Conservation (phyloP, 352 stramenopile genomes). For the Elongisporangium senticosum region DNA sequence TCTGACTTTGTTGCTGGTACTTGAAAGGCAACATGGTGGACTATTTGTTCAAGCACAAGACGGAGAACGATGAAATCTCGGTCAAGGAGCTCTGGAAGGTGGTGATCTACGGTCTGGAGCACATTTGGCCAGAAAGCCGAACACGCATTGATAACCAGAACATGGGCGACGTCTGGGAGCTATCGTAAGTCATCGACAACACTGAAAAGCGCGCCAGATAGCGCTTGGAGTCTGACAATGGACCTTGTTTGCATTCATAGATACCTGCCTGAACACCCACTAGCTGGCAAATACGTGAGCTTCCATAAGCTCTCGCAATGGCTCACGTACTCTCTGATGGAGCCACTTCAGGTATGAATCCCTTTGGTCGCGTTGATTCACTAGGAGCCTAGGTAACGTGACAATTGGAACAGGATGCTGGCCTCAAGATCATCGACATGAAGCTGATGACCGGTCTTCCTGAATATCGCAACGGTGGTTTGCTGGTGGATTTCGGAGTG, state of each 20-base stretch:
- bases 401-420: slow-evolving; percentile 30
- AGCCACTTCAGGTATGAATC: slow-evolving; percentile 49
- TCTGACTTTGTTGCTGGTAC: not conserved
- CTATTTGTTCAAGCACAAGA: slow-evolving; percentile 60
- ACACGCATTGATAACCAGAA: slow-evolving; percentile 63
- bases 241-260: slow-evolving; percentile 10
- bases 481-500: slow-evolving; percentile 78
- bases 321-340: slow-evolving; percentile 87
- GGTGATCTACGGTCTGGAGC: slow-evolving; percentile 74
- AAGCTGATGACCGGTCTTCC: slow-evolving; percentile 64
- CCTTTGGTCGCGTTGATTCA: not conserved
- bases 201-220: not conserved
- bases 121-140: slow-evolving; percentile 80
- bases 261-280: slow-evolving; percentile 42
- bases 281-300: slow-evolving; percentile 60
- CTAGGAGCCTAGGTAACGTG: not conserved
- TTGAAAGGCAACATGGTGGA: slow-evolving; percentile 67
- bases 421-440: slow-evolving; percentile 71
- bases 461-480: slow-evolving; percentile 80
- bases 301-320: slow-evolving; percentile 90
- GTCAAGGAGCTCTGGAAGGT: slow-evolving; percentile 72
- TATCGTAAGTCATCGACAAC: slow-evolving; percentile 32
- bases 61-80: slow-evolving; percentile 45
- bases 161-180: slow-evolving; percentile 85
- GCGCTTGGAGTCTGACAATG: not conserved